phyloP scores from a whole-genome alignment of 129 eudicot species.

The Smallanthus sonchifolius region DNA sequence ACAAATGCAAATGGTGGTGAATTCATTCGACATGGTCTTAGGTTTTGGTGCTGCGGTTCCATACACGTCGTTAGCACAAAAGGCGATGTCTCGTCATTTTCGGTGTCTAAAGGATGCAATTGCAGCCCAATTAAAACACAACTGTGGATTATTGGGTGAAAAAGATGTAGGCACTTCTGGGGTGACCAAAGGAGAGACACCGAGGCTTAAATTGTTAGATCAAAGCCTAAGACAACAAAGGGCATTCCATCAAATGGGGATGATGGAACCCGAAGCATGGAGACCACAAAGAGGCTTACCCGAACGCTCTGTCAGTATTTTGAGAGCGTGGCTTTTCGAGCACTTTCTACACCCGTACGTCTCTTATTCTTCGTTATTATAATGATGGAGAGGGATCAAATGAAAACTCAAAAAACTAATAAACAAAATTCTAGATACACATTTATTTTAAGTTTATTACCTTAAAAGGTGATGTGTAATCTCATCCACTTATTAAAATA shows the following conservation, averaged over 20 bases:
- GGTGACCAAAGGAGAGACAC: slow-evolving; percentile 96
- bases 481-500: too few species aligned
- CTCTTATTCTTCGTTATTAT: background rate
- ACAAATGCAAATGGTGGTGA: slow-evolving; percentile 99
- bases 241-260: slow-evolving; percentile 95
- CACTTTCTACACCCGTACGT: slow-evolving; percentile 99
- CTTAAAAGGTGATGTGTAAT: too few species aligned
- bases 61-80: slow-evolving; percentile 87
- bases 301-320: slow-evolving; percentile 84
- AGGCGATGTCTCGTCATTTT: slow-evolving; percentile 97
- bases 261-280: slow-evolving; percentile 99
- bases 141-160: slow-evolving; percentile 82
- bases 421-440: too few species aligned
- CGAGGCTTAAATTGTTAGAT: slow-evolving; percentile 82
- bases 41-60: slow-evolving; percentile 92
- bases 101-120: slow-evolving; percentile 86
- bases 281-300: slow-evolving; percentile 98
- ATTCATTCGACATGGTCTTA: slow-evolving; percentile 83
- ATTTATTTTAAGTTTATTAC: too few species aligned
- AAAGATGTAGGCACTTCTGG: slow-evolving; percentile 76
- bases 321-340: slow-evolving; percentile 99
- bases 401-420: too few species aligned
- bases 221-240: slow-evolving; percentile 94
- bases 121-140: slow-evolving; percentile 65
- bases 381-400: too few species aligned